These are phyloP conservation scores for Boletus sp. DNA, from an alignment of 1,284 basidiomycete species.

Conservation along the genomic window DNA sequence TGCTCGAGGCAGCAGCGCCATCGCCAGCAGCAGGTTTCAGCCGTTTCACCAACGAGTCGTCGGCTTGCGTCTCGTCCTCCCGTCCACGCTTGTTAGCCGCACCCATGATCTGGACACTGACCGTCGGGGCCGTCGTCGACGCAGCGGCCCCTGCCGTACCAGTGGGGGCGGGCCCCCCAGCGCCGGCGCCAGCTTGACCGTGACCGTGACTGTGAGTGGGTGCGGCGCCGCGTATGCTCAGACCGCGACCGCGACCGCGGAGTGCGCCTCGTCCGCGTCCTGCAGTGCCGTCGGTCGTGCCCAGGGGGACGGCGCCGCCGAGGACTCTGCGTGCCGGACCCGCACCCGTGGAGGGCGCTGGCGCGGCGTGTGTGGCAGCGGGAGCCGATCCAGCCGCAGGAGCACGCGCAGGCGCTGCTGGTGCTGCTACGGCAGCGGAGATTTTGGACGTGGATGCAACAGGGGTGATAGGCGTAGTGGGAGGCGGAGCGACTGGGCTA, in stretches of 20 bases:
- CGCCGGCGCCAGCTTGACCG: neutral
- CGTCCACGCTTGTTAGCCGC: conserved; percentile 65
- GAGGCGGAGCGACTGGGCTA: conserved; percentile 13
- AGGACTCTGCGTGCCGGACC: conserved; percentile 21
- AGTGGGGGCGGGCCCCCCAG: no score
- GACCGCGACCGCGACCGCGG: conserved; percentile 26
- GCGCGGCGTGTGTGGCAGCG: conserved; percentile 18
- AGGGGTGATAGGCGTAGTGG: conserved; percentile 22
- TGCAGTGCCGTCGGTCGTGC: conserved; percentile 10
- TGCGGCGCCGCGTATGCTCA: conserved; percentile 42
- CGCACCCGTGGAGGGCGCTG: conserved; percentile 9
- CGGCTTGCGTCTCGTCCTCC: conserved; percentile 48
- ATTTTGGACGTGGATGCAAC: conserved; percentile 21
- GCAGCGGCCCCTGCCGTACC: conserved; percentile 12
- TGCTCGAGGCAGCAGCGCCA: neutral
- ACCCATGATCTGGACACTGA: conserved; percentile 57
- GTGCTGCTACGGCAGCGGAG: conserved; percentile 11
- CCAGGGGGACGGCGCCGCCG: conserved; percentile 29
- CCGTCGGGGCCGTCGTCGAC: conserved; percentile 17
- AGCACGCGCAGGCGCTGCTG: conserved; percentile 18
- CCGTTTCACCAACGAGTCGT: conserved; percentile 66
- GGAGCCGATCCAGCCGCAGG: conserved; percentile 10
- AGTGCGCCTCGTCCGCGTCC: conserved; percentile 37
- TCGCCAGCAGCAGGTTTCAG: conserved; percentile 49
- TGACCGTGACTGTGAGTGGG: conserved; percentile 31